phyloP scores from a whole-genome alignment of 768 basidiomycete genomes.

The Clitopilus hobsonii region DNA sequence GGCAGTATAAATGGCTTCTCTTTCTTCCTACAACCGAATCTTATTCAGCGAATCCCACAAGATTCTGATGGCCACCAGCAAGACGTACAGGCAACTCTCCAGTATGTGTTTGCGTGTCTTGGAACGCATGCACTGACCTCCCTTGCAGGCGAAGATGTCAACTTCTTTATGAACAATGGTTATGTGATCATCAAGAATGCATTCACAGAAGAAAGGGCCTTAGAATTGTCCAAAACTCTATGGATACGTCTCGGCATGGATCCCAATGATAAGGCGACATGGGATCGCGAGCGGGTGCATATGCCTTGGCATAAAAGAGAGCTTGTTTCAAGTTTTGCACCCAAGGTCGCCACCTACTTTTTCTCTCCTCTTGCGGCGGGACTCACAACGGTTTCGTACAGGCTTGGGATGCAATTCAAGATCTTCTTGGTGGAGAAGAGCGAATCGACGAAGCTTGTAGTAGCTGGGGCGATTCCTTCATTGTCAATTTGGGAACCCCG shows the following conservation, averaged over 20 bases:
- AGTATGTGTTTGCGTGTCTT: slow-evolving; percentile 19
- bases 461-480: slow-evolving; percentile 56
- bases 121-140: neutral
- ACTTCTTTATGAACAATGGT: slow-evolving; percentile 52
- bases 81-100: slow-evolving; percentile 31
- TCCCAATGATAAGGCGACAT: slow-evolving; percentile 50
- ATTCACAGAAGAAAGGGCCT: slow-evolving; percentile 47
- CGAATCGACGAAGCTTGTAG: slow-evolving; percentile 45
- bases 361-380: neutral
- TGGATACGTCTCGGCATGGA: slow-evolving; percentile 51
- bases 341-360: slow-evolving; percentile 32
- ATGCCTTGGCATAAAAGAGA: slow-evolving; percentile 50
- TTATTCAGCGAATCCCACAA: too few species aligned
- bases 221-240: slow-evolving; percentile 43
- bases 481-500: slow-evolving; percentile 54
- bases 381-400: slow-evolving; percentile 8
- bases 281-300: slow-evolving; percentile 47
- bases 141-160: slow-evolving; percentile 32
- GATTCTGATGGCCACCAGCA: neutral
- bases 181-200: slow-evolving; percentile 49
- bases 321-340: slow-evolving; percentile 43
- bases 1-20: neutral
- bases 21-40: neutral
- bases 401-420: slow-evolving; percentile 60
- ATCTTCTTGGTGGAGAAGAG: slow-evolving; percentile 56